Evolutionary conservation across 1,284 basidiomycete species (phyloP).

Genomic region (Mycena citricolor): DNA sequence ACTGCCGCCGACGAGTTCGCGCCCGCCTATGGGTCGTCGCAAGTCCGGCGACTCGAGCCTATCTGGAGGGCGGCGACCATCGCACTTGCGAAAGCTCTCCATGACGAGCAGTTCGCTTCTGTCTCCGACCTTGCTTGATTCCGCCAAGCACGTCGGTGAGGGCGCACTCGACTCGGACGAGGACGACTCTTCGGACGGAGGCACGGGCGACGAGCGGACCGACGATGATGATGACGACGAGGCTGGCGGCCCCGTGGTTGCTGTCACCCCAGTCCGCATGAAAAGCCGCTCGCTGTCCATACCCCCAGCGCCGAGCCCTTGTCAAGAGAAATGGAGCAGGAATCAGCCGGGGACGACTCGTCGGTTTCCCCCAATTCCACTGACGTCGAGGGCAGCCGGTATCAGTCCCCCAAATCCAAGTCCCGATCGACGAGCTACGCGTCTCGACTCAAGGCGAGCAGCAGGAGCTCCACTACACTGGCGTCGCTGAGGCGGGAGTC

Average conservation of each 20-base stretch:
- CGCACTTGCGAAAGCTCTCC: conserved; percentile 31
- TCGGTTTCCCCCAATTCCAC: conserved; percentile 23
- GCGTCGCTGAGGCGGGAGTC: conserved; percentile 51
- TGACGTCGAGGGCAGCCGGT: conserved; percentile 14
- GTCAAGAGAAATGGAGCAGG: no score
- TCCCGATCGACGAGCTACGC: conserved; percentile 27
- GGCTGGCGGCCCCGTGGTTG: conserved; percentile 40
- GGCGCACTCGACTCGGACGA: conserved; percentile 77
- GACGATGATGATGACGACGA: conserved; percentile 40
- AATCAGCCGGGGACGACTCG: no score
- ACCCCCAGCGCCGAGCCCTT: conserved; percentile 17
- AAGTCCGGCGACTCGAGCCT: conserved; percentile 24
- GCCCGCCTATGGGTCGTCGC: conserved; percentile 35
- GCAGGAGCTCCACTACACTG: conserved; percentile 56
- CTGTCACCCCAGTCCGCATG: conserved; percentile 52
- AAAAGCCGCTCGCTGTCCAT: conserved; percentile 31
- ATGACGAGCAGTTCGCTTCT: no score
- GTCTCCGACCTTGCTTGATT: conserved; percentile 21
- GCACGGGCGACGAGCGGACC: conserved; percentile 33
- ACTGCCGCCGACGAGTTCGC: conserved; percentile 43
- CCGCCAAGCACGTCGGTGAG: conserved; percentile 63
- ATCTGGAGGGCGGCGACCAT: conserved; percentile 32
- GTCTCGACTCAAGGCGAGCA: conserved; percentile 40
- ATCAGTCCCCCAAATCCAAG: conserved; percentile 10
- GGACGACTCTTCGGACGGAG: conserved; percentile 50